Conservation (phyloP, 2,329 filamentous ascomycete genomes). For the Zasmidium angulare region DNA sequence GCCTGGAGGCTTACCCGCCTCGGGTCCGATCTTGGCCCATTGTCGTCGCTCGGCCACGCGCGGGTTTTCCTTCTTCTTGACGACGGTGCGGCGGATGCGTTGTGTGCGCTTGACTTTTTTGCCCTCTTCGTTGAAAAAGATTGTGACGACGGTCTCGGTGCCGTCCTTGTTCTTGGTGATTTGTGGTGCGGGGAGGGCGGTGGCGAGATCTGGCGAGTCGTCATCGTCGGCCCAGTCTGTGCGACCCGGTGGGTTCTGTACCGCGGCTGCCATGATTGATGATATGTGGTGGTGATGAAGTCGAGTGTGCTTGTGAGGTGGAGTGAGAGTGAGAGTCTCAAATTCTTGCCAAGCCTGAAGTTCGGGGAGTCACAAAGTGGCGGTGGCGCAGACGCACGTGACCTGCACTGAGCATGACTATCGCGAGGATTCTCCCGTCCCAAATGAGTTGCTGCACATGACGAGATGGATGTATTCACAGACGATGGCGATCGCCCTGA, state of each 20-base stretch:
- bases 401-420: no score
- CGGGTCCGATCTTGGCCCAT: constrained; percentile 90
- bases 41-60: constrained; percentile 90
- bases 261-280: constrained; percentile 30
- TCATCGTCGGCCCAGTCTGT: constrained; percentile 90
- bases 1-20: constrained; percentile 79
- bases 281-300: constrained; percentile 12
- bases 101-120: constrained; percentile 97
- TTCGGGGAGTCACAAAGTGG: no score
- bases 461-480: no score
- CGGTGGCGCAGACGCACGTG: no score
- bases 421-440: no score
- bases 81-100: constrained; percentile 85
- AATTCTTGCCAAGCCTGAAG: no score
- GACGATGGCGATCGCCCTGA: no score
- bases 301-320: background rate
- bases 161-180: constrained; percentile 97
- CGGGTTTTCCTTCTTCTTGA: constrained; percentile 95
- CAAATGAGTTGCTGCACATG: no score
- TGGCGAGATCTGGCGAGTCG: constrained; percentile 75
- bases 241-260: constrained; percentile 41
- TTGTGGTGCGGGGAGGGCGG: constrained; percentile 79
- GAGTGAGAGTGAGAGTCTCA: background rate
- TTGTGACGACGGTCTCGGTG: constrained; percentile 91
- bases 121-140: constrained; percentile 85